phyloP scores from a whole-genome alignment of 2,329 filamentous ascomycete genomes.

The Pseudogymnoascus sp. region DNA sequence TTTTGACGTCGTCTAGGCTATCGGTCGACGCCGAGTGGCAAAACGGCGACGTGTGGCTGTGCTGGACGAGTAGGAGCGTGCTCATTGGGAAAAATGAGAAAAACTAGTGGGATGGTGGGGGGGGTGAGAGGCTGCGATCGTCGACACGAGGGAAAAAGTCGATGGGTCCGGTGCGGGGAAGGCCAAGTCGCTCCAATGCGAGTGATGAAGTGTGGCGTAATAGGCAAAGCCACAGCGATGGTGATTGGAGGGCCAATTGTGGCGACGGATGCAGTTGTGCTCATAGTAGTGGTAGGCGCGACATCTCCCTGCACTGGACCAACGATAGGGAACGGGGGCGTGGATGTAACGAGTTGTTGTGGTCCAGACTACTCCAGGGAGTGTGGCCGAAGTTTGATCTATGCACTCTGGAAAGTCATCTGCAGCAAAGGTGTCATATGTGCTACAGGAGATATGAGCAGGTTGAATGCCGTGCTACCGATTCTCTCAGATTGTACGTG shows the following conservation, averaged over 20 bases:
- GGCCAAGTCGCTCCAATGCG: background rate
- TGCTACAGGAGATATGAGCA: background rate
- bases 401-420: background rate
- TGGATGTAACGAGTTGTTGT: background rate
- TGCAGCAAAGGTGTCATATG: background rate
- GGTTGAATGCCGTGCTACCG: background rate
- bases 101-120: background rate
- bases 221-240: background rate
- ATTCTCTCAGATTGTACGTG: background rate
- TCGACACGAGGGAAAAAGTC: background rate
- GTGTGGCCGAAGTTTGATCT: no score
- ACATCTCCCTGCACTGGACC: background rate
- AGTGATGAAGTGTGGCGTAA: background rate
- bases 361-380: no score
- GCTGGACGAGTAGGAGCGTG: background rate
- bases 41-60: background rate
- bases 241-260: background rate
- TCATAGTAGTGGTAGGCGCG: background rate
- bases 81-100: conserved; percentile 1
- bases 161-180: background rate
- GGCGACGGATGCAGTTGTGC: background rate
- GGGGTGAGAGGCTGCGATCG: background rate
- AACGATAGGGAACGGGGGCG: background rate
- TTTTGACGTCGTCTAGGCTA: background rate
- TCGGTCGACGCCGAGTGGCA: background rate